Base-by-base conservation (phyloP, 176 grass and related monocot genomes). In the Aegilops longissima region DNA sequence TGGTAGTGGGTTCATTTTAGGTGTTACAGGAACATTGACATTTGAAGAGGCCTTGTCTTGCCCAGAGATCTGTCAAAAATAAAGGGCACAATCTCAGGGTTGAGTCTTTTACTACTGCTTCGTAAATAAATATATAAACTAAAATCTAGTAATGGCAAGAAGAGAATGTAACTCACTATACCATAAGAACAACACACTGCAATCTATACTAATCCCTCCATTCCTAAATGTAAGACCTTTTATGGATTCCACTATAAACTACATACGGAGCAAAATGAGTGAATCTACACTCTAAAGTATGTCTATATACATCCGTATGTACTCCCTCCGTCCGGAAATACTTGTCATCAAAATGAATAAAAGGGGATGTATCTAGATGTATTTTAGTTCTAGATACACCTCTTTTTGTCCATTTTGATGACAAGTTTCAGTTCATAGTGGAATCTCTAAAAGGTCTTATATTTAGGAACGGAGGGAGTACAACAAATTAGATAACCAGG, bases 41-140 rank as follows among this genome's bases (percentile, higher is more conserved):
- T 86, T 92, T 84, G 89, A 87, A 54, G 88, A 85, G 5, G 84
- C 70, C 69, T 91, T 98, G 85, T 98, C 96, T 89, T 98, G 93
- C 77, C 96, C 93, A 73, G 93, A 98, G 29, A 98, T 96, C 96
- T 98, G 88, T 82, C 70, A 36, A 87, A 93, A 71, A 59, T 20
- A 35, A 74, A 35, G 51, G 31, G 10, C 33, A 80, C 45, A 64
- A 79, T 85, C 44, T 91, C 54, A 82, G 64, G 24, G 44, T 58
- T 44, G 58, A 77, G 8, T 30, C 16, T 45, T 85, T 81, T 30
- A 7, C 44, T 61, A 13, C 39, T 47, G 45, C 3, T 81, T 42
- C 17, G 6, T 21, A 51, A 13, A 44, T 29, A 27, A 27, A 79
- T 39, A 77, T 86, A 76, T 5, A 78, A 11, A 66, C 70, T 24